A percentile compares a stretch with the other conserved stretches of the same genome.
phyloP scores from a whole-genome alignment of 257 asterid genomes.

The Nicotiana obtusifolia region DNA sequence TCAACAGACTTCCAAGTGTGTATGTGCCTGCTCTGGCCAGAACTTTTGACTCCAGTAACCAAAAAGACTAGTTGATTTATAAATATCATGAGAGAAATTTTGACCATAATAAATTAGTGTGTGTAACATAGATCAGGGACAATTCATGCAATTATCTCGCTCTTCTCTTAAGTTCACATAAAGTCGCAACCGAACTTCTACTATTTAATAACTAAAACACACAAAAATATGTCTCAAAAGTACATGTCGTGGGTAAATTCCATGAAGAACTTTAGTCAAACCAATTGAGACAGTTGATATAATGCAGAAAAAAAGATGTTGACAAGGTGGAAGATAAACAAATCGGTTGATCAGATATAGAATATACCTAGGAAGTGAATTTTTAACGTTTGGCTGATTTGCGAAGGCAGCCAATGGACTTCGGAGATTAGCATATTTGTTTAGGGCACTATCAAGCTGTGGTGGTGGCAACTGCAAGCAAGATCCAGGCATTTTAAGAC shows the following conservation, averaged over 20 bases:
- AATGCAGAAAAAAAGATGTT: neutral
- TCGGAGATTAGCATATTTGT: constrained; percentile 76
- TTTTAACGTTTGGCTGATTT: constrained; percentile 47
- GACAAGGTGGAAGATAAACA: neutral
- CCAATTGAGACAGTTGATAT: neutral
- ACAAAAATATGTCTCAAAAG: neutral
- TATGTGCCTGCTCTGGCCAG: neutral
- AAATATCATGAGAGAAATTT: neutral
- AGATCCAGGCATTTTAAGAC: constrained; percentile 13
- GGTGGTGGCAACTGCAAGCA: constrained; percentile 89
- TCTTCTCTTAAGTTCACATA: neutral
- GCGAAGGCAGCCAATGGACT: constrained; percentile 63
- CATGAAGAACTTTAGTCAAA: neutral
- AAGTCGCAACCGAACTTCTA: neutral
- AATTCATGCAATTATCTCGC: neutral
- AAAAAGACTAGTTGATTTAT: neutral
- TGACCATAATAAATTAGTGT: neutral
- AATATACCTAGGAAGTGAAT: constrained; percentile 70
- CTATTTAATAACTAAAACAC: neutral
- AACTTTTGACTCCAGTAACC: neutral
- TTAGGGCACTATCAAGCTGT: constrained; percentile 83
- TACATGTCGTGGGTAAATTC: neutral
- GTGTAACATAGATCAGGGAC: neutral
- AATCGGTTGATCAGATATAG: neutral
- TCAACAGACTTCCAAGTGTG: neutral